Percentiles rank a stretch among this genome's conserved stretches.
These are phyloP conservation scores for Sutorius australiensis DNA, from an alignment of 768 basidiomycete species.

Conservation along the genomic window DNA sequence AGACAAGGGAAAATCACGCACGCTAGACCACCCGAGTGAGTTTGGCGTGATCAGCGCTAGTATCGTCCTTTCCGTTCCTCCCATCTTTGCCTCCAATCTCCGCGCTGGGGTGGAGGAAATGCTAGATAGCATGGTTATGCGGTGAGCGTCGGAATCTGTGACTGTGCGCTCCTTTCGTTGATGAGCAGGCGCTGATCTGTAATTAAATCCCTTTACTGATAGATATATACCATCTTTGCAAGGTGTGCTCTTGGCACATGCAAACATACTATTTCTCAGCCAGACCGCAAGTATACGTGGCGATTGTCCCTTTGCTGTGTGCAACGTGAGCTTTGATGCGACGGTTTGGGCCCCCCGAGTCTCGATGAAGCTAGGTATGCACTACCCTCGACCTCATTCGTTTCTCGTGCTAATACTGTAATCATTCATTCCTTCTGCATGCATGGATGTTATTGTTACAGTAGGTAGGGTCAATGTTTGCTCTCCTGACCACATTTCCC, in stretches of 20 bases:
- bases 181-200: conserved; percentile 1
- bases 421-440: background rate
- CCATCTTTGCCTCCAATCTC: conserved; percentile 74
- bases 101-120: conserved; percentile 78
- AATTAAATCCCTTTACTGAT: background rate
- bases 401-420: background rate
- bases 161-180: background rate
- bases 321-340: conserved; percentile 72
- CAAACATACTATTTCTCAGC: conserved; percentile 65
- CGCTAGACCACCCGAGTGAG: conserved; percentile 38
- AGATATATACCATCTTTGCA: conserved; percentile 87
- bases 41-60: conserved; percentile 64
- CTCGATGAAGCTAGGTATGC: conserved; percentile 75
- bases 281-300: conserved; percentile 63
- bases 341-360: conserved; percentile 86
- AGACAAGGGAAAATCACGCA: conserved; percentile 39
- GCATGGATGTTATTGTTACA: conserved; percentile 27
- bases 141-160: conserved; percentile 47
- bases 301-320: conserved; percentile 84
- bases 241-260: conserved; percentile 86
- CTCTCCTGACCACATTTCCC: conserved; percentile 88
- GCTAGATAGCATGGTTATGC: conserved; percentile 94
- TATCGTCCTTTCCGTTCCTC: conserved; percentile 72
- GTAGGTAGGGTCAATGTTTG: conserved; percentile 85
- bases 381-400: background rate